Conservation (phyloP, 73 alveolate genomes). For the Symbiodinium pilosum region DNA sequence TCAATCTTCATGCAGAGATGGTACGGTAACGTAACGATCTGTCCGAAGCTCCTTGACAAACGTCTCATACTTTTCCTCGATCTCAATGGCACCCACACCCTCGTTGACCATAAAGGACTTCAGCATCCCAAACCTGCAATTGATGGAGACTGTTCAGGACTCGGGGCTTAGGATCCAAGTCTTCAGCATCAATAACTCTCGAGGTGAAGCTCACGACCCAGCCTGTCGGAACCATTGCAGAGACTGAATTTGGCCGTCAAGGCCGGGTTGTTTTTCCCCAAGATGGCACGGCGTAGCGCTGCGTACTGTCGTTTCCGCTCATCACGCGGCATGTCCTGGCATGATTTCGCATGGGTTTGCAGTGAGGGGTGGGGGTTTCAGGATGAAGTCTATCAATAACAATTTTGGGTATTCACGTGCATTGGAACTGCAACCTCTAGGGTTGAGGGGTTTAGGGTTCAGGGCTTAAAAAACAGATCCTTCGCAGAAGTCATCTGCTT, state of each 20-base stretch:
- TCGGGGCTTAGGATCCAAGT: not conserved
- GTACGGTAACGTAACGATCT: conserved; percentile 47
- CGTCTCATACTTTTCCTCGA: not conserved
- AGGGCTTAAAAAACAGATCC: not conserved
- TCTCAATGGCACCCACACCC: not conserved
- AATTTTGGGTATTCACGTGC: no score
- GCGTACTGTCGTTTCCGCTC: conserved; percentile 39
- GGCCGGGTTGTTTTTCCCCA: not conserved
- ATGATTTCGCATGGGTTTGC: no score
- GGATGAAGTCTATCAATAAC: no score
- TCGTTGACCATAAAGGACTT: conserved; percentile 12
- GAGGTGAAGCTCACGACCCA: not conserved
- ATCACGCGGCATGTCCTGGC: not conserved
- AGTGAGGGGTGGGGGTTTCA: no score
- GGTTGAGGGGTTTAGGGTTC: not conserved
- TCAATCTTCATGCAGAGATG: not conserved
- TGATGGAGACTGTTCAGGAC: not conserved
- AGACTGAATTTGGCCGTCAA: conserved; percentile 19
- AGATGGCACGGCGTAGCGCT: conserved; percentile 20
- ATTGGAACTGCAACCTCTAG: not conserved
- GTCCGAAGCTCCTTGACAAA: conserved; percentile 33
- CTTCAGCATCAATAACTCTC: not conserved
- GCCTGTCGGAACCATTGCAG: not conserved
- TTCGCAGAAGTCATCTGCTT: not conserved
- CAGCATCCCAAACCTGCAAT: conserved; percentile 32